Evolutionary conservation across 2,329 filamentous ascomycete species (phyloP), one percentile per base, ranked within the genome.

Genomic region (Calonectria henricotiae): DNA sequence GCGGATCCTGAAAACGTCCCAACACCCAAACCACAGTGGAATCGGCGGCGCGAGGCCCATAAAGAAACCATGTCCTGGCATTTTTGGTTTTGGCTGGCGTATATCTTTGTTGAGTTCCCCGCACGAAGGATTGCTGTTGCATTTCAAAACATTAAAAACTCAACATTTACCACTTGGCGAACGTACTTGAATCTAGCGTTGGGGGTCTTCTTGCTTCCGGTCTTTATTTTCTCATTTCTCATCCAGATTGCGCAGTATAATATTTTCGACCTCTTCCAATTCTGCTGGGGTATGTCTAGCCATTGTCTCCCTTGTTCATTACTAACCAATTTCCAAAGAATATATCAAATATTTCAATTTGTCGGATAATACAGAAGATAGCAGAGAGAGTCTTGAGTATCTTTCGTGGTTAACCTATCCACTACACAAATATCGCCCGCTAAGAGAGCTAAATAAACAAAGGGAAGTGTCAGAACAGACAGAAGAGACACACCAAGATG

Each of bases 1-100:
- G n/a, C 2, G 1, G 49, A 58, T 20, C 9, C 32, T 2, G 35
- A 58, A 39, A 39, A 17, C n/a, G 51, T 20, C 2, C 20, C 20
- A 15, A 7, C 7, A 2, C n/a, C n/a, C 3, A 55, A 55, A 3
- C 6, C 12, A 9, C 51, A 20, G 1, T 9, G 2, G 2, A 8
- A 23, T 17, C 6, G 6, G 5, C 32, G n/a, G 4, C 51, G 32
- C 51, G 11, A 58, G 5, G 20, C 8, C 3, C 51, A 39, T 3
- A 4, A 15, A 13, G 32, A 39, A 2, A 23, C 5, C 4, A 9
- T 32, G 3, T 55, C 51, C 0, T 55, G 51, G 51, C 32, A 55
- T 23, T 20, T 58, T 11, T n/a, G 12, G 51, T 58, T 58, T 39
- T 58, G 51, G 51, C 7, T 58, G 20, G 20, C 35, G 25, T 58